Conservation (phyloP, 345 rosid species). For the Ceriops decandra region DNA sequence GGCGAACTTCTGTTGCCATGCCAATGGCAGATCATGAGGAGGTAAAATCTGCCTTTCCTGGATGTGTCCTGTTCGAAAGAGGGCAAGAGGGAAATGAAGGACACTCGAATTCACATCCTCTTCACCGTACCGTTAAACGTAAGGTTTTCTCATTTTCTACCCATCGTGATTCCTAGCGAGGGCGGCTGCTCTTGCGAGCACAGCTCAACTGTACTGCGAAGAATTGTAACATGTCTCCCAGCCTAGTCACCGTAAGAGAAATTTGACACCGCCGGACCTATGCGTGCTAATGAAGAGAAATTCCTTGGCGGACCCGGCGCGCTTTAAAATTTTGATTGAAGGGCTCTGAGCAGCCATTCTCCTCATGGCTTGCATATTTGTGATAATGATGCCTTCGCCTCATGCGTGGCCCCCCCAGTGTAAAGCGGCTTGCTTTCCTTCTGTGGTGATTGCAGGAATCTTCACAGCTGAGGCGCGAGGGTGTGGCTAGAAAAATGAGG, state of each 20-base stretch:
- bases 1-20: neutral
- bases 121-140: too few relatives aligned
- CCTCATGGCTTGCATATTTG: neutral
- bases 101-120: too few relatives aligned
- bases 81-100: too few relatives aligned
- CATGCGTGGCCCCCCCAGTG: constrained; percentile 22
- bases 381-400: constrained; percentile 9
- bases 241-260: neutral
- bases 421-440: constrained; percentile 9
- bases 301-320: constrained; percentile 16
- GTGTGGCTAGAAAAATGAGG: neutral
- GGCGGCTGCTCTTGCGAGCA: neutral
- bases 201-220: neutral
- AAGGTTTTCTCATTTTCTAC: neutral
- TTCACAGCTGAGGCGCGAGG: neutral
- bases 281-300: constrained; percentile 6
- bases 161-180: neutral
- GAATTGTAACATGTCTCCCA: neutral
- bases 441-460: constrained; percentile 32
- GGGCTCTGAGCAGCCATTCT: neutral
- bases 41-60: neutral
- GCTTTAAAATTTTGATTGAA: neutral
- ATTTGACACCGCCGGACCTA: constrained; percentile 1
- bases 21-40: neutral
- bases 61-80: too few relatives aligned